A percentile compares a stretch with the other conserved stretches of the same genome.
Evolutionary conservation across 495 filamentous ascomycete species (phyloP).

Genomic region (Penicillium ucsense): DNA sequence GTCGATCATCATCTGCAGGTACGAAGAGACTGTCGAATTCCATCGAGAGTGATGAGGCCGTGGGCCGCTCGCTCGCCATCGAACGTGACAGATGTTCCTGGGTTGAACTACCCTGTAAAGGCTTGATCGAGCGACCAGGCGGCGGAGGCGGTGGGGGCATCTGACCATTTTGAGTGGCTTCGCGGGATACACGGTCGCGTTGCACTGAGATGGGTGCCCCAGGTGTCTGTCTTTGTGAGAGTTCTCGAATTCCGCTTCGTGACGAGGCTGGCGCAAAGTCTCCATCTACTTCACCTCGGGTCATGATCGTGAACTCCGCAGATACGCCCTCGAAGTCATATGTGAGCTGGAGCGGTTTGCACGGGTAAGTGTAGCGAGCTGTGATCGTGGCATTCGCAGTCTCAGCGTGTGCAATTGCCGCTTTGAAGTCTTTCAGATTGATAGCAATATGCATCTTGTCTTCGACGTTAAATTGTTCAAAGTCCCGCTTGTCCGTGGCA

Average conservation of each 20-base stretch:
- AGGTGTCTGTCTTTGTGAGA: conserved; percentile 25
- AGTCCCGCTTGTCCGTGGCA: conserved; percentile 75
- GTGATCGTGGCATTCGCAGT: conserved; percentile 59
- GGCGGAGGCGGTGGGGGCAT: conserved; percentile 26
- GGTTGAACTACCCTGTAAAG: conserved; percentile 27
- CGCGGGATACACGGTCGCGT: conserved; percentile 8
- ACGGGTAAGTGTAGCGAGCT: conserved; percentile 71
- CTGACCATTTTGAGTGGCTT: conserved; percentile 8
- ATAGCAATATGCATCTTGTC: conserved; percentile 80
- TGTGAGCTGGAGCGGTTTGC: conserved; percentile 70
- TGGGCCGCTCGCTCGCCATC: conserved; percentile 34
- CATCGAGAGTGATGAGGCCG: conserved; percentile 45
- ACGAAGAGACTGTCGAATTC: conserved; percentile 71
- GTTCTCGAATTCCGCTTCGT: conserved; percentile 20
- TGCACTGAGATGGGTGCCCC: conserved; percentile 6
- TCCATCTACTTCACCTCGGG: conserved; percentile 62
- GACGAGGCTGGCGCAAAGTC: conserved; percentile 27
- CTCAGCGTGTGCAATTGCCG: conserved; percentile 77
- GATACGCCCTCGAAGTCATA: conserved; percentile 67
- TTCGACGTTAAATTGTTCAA: conserved; percentile 70
- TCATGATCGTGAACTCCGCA: conserved; percentile 91
- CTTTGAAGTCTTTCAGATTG: conserved; percentile 89
- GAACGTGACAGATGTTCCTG: conserved; percentile 15
- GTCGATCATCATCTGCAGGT: conserved; percentile 57
- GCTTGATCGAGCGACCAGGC: conserved; percentile 23